Conservation (phyloP, 176 grass and related monocot genomes). For the Metroxylon sagu region DNA sequence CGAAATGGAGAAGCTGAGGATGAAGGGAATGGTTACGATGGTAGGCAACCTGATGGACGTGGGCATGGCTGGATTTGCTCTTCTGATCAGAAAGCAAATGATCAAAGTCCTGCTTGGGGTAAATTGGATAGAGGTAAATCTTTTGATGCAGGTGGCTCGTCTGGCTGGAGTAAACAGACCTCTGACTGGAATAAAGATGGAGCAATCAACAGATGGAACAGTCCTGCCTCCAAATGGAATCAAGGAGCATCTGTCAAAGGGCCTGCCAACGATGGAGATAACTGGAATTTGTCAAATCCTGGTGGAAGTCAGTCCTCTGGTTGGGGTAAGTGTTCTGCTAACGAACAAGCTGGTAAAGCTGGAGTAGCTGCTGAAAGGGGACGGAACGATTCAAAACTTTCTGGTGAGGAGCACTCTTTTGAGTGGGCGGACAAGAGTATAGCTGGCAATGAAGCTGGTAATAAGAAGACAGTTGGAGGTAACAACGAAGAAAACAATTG, state of each 20-base stretch:
- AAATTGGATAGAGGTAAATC: not conserved
- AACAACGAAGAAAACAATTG: not conserved
- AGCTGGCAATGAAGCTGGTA: not conserved
- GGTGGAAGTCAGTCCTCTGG: conserved; percentile 13
- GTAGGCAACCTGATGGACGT: conserved; percentile 11
- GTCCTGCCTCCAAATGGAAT: no score
- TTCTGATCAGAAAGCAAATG: conserved; percentile 13
- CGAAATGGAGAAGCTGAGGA: conserved; percentile 5
- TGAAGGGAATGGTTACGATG: conserved; percentile 15
- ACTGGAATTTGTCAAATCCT: conserved; percentile 21
- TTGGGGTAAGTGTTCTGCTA: conserved; percentile 22
- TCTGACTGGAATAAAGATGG: not conserved
- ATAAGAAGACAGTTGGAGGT: not conserved
- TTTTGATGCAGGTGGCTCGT: no score
- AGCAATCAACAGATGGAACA: not conserved
- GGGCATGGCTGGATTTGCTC: not conserved
- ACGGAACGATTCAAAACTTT: conserved; percentile 17
- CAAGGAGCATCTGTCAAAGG: conserved; percentile 8
- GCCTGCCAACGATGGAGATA: conserved; percentile 12
- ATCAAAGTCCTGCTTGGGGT: conserved; percentile 1
- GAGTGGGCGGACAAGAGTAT: conserved; percentile 20
- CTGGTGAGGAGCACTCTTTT: conserved; percentile 21
- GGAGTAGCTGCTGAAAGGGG: not conserved
- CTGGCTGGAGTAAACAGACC: no score
- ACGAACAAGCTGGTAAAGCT: no score